Evolutionary conservation across 805 yeast genomes (phyloP), one percentile per base, ranked within the genome.

Genomic region (Wickerhamiella kurtzmanii): DNA sequence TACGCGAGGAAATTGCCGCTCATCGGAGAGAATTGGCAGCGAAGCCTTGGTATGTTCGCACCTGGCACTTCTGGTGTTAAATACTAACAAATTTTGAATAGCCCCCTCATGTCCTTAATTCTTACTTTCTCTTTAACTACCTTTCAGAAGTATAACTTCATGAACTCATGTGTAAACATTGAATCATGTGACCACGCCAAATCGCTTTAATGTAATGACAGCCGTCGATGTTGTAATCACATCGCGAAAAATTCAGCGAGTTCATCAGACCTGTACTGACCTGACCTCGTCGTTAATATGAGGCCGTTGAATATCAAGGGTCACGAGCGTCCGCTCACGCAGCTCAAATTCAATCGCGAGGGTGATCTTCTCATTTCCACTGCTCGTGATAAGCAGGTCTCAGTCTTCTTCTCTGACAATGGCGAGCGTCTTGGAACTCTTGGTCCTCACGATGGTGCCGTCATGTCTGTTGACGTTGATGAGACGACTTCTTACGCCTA

Each of bases 401-500:
- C 88, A 42, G 80, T 89, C 51, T 94, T 97, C 96, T 92, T 76
- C 67, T 77, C 96, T 25, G 79, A 82, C 53, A 89, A 88, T 64
- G 99, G 99, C 59, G 98, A 92, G 69, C 78, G 97, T 65, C 67
- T 92, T 49, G 99, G 98, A 44, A 92, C 99, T 50, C 76, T 85
- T 56, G 77, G 67, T 39, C 88, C 88, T 8, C 97, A 92, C 65
- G 73, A 74, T 49, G 98, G 98, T 79, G 83, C 96, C 46, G 80
- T 92, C 59, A 86, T 94, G 92, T 80, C 95, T 32, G 80, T 92
- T 54, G 97, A 88, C 63, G 80, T 87, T 41, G 92, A 85, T 64
- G 63, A 64, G 32, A 73, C 74, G 48, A 72, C 89, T n/a, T 70
- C 73, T 37, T 73, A 74, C 52, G 79, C 85, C 53, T 77, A 80